A percentile compares a stretch with the other conserved stretches of the same genome.
phyloP scores from a whole-genome alignment of 2,329 filamentous ascomycete genomes.

The Coniochaeta sp. region DNA sequence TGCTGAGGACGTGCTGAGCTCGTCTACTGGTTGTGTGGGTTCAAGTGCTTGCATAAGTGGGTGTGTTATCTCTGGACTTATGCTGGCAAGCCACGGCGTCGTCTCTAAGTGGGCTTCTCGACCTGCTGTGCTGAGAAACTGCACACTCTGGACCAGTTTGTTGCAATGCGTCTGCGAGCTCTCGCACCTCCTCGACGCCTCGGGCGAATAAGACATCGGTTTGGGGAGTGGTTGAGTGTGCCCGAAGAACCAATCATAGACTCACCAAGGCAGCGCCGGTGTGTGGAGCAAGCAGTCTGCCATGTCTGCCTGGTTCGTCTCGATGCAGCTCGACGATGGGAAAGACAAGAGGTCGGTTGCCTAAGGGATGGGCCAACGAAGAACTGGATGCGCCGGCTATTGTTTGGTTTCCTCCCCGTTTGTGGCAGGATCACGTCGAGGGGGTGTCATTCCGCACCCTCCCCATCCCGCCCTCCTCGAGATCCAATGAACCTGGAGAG shows the following conservation, averaged over 20 bases:
- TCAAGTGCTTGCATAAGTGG: not conserved
- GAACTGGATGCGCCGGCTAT: not conserved
- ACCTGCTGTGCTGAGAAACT: not conserved
- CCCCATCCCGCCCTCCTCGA: not conserved
- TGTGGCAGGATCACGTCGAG: not conserved
- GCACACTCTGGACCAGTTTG: not conserved
- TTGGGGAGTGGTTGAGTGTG: not conserved
- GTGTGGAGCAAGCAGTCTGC: not conserved
- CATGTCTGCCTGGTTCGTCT: not conserved
- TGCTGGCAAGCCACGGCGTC: not conserved
- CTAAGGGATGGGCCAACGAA: not conserved
- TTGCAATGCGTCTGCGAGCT: not conserved
- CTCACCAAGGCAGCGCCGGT: not conserved
- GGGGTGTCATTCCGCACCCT: not conserved
- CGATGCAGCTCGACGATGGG: not conserved
- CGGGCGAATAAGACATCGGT: not conserved
- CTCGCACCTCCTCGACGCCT: not conserved
- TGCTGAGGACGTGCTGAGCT: not conserved
- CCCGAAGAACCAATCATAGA: not conserved
- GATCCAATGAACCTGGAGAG: not conserved
- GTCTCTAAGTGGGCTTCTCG: not conserved
- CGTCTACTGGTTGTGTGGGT: not conserved
- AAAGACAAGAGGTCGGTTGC: not conserved
- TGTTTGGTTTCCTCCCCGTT: not conserved
- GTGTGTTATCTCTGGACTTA: not conserved